These are phyloP conservation scores for Clitopilus passeckerianus DNA, from an alignment of 768 basidiomycete species.

Conservation along the genomic window DNA sequence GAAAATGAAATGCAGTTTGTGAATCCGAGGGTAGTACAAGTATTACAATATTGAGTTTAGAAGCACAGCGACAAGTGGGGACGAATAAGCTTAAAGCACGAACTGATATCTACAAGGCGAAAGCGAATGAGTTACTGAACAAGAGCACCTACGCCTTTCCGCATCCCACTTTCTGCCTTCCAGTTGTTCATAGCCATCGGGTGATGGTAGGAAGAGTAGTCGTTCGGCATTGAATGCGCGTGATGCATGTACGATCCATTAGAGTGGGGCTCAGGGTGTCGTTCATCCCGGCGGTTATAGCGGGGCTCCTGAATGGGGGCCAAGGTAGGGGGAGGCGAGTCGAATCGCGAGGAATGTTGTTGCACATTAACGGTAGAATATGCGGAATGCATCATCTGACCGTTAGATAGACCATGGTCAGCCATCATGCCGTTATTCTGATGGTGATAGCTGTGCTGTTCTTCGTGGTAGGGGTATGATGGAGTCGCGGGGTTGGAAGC, in stretches of 20 bases:
- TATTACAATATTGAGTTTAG: background rate
- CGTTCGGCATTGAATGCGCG: constrained; percentile 28
- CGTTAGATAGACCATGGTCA: constrained; percentile 22
- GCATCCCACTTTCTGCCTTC: constrained; percentile 41
- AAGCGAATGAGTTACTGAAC: constrained; percentile 20
- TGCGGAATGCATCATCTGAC: constrained; percentile 22
- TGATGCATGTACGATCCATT: constrained; percentile 35
- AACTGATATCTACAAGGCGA: background rate
- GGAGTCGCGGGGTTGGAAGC: constrained; percentile 39
- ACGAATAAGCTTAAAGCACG: background rate
- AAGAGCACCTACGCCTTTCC: constrained; percentile 35
- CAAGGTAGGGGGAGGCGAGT: constrained; percentile 49
- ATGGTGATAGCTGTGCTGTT: constrained; percentile 35
- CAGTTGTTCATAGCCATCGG: constrained; percentile 35
- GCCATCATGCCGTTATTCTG: constrained; percentile 16
- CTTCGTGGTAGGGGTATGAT: constrained; percentile 44
- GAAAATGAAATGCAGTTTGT: background rate
- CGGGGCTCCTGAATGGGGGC: constrained; percentile 50
- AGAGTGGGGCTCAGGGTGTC: constrained; percentile 22
- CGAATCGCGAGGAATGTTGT: constrained; percentile 27
- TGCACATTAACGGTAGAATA: constrained; percentile 16
- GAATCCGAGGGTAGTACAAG: background rate
- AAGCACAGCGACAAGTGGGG: background rate
- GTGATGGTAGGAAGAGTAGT: constrained; percentile 38
- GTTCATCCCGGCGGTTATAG: constrained; percentile 25